Percentiles rank a stretch among this genome's conserved stretches.
Conservation (phyloP, 768 basidiomycete genomes). For the Amanita rubescens region DNA sequence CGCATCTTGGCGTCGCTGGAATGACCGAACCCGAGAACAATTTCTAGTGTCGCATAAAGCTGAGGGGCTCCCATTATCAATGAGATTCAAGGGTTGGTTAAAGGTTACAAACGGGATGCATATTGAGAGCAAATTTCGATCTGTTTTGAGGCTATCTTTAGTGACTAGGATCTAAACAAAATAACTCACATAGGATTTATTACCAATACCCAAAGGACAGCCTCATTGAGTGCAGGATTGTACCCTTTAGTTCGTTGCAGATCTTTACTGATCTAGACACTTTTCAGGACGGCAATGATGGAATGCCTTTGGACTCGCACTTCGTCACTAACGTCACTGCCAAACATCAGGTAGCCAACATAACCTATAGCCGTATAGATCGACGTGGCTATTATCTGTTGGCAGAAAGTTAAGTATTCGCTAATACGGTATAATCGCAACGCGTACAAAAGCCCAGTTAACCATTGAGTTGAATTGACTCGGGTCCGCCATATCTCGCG, state of each 20-base stretch:
- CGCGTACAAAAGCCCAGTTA: slow-evolving; percentile 76
- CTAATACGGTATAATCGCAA: background rate
- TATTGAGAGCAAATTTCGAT: slow-evolving; percentile 83
- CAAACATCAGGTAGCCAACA: slow-evolving; percentile 91
- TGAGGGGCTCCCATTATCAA: slow-evolving; percentile 19
- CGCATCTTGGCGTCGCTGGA: slow-evolving; percentile 27
- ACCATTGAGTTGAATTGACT: slow-evolving; percentile 75
- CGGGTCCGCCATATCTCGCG: slow-evolving; percentile 84
- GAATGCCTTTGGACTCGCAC: slow-evolving; percentile 29
- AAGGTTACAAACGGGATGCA: slow-evolving; percentile 55
- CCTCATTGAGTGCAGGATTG: slow-evolving; percentile 57
- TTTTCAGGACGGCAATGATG: background rate
- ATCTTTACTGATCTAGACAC: slow-evolving; percentile 69
- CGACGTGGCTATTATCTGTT: slow-evolving; percentile 53
- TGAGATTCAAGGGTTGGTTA: background rate
- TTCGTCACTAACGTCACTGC: slow-evolving; percentile 71
- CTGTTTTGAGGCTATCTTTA: slow-evolving; percentile 24
- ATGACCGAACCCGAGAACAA: slow-evolving; percentile 56
- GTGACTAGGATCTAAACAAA: background rate
- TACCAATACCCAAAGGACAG: slow-evolving; percentile 85
- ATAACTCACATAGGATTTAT: slow-evolving; percentile 58
- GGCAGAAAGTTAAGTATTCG: background rate
- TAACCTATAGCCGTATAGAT: slow-evolving; percentile 65
- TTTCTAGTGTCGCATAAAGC: slow-evolving; percentile 80
- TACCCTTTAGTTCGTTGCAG: slow-evolving; percentile 69